Conservation (phyloP, 352 stramenopile species). For the Pythium aristosporum region DNA sequence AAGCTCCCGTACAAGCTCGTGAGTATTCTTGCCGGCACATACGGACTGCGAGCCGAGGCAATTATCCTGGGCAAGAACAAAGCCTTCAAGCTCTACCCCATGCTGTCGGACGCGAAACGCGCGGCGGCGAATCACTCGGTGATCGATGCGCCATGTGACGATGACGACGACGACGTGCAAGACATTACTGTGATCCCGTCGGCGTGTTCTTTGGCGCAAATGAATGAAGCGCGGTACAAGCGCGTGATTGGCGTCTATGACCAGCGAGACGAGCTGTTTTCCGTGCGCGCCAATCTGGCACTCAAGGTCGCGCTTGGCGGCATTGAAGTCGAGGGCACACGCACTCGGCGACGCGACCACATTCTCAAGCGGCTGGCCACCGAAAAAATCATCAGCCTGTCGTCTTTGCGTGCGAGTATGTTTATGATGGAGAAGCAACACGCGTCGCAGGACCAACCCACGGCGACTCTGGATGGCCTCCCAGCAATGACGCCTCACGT, state of each 20-base stretch:
- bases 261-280: slow-evolving; percentile 31
- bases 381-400: slow-evolving; percentile 81
- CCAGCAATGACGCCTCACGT: slow-evolving; percentile 28
- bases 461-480: slow-evolving; percentile 1
- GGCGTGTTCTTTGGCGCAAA: background rate
- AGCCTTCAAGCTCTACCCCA: slow-evolving; percentile 66
- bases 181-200: slow-evolving; percentile 26
- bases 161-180: slow-evolving; percentile 19
- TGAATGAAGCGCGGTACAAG: slow-evolving; percentile 20
- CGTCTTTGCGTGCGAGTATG: slow-evolving; percentile 71
- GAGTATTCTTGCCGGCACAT: slow-evolving; percentile 60
- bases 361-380: slow-evolving; percentile 56
- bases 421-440: slow-evolving; percentile 65
- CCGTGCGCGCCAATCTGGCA: slow-evolving; percentile 50
- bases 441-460: slow-evolving; percentile 16
- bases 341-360: slow-evolving; percentile 50
- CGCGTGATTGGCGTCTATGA: slow-evolving; percentile 20
- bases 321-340: slow-evolving; percentile 60
- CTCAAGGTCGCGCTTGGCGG: slow-evolving; percentile 60
- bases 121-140: background rate
- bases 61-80: slow-evolving; percentile 85
- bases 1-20: slow-evolving; percentile 82
- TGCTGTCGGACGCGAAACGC: slow-evolving; percentile 18
- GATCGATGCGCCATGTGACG: background rate
- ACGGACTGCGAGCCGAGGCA: slow-evolving; percentile 67